Conservation (phyloP, 2,329 filamentous ascomycete genomes). For the Paecilomyces fulvus region DNA sequence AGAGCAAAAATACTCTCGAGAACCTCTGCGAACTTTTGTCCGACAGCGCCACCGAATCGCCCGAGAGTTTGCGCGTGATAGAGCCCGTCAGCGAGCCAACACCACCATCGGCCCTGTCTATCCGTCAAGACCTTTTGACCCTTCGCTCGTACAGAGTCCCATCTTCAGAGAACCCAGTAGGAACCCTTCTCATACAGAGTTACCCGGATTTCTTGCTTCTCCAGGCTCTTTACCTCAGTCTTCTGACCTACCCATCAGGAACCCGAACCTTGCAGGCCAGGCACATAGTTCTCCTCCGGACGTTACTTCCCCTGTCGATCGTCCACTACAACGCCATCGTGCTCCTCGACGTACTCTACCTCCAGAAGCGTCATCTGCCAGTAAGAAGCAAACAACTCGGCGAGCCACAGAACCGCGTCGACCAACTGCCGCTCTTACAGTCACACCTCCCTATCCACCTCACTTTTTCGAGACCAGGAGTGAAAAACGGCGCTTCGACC, state of each 20-base stretch:
- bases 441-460: constrained; percentile 1
- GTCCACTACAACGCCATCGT: constrained; percentile 1
- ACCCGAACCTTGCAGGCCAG: background rate
- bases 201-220: background rate
- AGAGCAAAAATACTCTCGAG: background rate
- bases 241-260: background rate
- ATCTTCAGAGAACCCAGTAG: background rate
- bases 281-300: background rate
- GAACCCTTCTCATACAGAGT: background rate
- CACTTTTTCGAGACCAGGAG: constrained; percentile 10
- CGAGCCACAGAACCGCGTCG: background rate
- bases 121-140: constrained; percentile 20
- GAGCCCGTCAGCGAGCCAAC: constrained; percentile 39
- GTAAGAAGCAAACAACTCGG: background rate
- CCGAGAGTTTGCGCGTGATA: background rate
- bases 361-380: background rate
- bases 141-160: background rate
- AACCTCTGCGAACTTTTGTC: background rate
- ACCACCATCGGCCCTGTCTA: constrained; percentile 45
- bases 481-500: constrained; percentile 5
- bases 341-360: constrained; percentile 2
- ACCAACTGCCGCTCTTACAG: background rate
- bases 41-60: background rate
- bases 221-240: background rate
- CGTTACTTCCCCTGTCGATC: background rate